A percentile compares a stretch with the other conserved stretches of the same genome.
Evolutionary conservation across 2,329 filamentous ascomycete species (phyloP).

Genomic region (Pseudogymnoascus sp.): DNA sequence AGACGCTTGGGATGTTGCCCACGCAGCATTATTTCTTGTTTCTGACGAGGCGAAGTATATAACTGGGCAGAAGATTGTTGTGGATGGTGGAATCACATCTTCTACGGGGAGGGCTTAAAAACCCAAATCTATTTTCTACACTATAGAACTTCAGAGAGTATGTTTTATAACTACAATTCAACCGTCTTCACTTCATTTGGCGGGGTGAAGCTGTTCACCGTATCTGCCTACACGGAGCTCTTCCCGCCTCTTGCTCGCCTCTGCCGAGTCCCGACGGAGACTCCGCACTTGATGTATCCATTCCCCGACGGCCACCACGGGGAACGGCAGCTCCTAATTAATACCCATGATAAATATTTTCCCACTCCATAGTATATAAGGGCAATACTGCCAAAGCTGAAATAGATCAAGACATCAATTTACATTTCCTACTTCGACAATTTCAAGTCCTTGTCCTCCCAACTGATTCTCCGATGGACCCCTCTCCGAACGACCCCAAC

Average conservation of each 20-base stretch:
- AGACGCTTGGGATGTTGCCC: constrained; percentile 50
- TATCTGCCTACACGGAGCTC: background rate
- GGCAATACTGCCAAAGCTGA: background rate
- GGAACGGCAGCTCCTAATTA: background rate
- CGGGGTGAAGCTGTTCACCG: background rate
- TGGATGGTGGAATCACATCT: constrained; percentile 38
- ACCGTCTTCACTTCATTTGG: background rate
- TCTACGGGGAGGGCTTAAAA: background rate
- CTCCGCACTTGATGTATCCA: background rate
- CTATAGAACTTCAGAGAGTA: background rate
- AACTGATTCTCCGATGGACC: background rate
- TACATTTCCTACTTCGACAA: background rate
- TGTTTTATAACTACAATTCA: background rate
- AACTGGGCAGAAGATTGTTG: constrained; percentile 46
- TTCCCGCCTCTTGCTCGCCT: background rate
- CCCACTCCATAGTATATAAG: background rate
- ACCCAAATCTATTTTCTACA: background rate
- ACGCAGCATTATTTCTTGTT: constrained; percentile 47
- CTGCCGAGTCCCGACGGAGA: background rate
- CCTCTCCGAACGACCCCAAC: background rate
- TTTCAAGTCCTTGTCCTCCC: background rate
- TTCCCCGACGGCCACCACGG: background rate
- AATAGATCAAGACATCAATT: background rate
- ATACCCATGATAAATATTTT: background rate
- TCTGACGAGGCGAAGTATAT: constrained; percentile 50